Percentiles rank a stretch among this genome's conserved stretches.
These are phyloP conservation scores for Tolypocladium pustulatum DNA, from an alignment of 2,329 filamentous ascomycete genomes.

Conservation along the genomic window DNA sequence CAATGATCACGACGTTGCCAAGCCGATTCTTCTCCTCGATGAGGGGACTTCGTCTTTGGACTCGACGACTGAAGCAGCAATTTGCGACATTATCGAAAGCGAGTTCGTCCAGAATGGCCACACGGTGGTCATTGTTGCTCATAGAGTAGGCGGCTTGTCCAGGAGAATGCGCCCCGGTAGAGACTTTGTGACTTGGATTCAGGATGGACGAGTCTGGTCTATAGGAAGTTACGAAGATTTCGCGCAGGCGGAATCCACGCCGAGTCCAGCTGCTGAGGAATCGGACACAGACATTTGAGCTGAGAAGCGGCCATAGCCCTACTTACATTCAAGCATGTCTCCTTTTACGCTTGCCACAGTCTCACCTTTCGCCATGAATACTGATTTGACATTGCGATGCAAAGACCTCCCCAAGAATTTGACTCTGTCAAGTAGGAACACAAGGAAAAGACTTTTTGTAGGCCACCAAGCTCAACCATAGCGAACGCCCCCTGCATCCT, in stretches of 20 bases:
- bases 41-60: background rate
- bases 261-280: background rate
- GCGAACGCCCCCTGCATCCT: conserved; percentile 39
- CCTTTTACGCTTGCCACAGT: background rate
- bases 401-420: background rate
- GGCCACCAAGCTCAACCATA: conserved; percentile 13
- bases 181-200: background rate
- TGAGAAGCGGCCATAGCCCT: background rate
- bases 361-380: background rate
- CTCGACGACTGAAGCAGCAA: background rate
- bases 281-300: background rate
- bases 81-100: background rate
- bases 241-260: background rate
- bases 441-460: background rate
- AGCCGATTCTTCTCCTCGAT: background rate
- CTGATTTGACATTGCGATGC: background rate
- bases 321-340: background rate
- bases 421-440: background rate
- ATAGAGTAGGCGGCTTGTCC: background rate
- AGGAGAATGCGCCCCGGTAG: background rate
- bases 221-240: background rate
- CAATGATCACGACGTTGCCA: background rate
- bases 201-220: background rate
- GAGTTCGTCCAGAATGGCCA: background rate
- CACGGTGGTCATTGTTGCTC: background rate